Evolutionary conservation across 2,329 filamentous ascomycete species (phyloP).

Genomic region (Rosellinia necatrix): DNA sequence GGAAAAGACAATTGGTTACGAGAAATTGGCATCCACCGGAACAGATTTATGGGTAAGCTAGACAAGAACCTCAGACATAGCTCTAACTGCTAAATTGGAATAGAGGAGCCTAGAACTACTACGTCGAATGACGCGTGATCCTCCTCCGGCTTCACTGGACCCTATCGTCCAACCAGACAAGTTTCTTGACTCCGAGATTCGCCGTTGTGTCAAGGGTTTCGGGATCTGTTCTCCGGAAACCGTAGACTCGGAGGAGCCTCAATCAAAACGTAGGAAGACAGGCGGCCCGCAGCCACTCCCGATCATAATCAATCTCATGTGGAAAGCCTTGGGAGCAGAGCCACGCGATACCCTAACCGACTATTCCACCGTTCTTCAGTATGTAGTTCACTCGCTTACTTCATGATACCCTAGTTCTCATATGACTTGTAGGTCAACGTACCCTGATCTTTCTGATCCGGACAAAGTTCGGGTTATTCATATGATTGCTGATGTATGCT

Average conservation of each 20-base stretch:
- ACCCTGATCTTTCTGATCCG: conserved; percentile 52
- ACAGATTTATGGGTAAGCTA: conserved; percentile 50
- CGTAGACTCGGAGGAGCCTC: conserved; percentile 31
- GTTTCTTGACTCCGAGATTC: conserved; percentile 37
- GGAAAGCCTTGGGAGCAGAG: conserved; percentile 39
- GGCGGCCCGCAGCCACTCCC: conserved; percentile 30
- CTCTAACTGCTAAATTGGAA: conserved; percentile 28
- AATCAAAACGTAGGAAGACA: conserved; percentile 42
- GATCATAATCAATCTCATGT: conserved; percentile 32
- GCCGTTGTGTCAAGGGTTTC: conserved; percentile 32
- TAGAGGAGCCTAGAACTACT: conserved; percentile 42
- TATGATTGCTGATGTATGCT: conserved; percentile 61
- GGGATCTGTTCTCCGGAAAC: conserved; percentile 18
- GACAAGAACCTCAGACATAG: conserved; percentile 16
- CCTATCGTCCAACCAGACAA: conserved; percentile 27
- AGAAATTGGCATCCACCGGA: conserved; percentile 39
- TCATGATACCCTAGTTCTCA: conserved; percentile 12
- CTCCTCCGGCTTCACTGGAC: conserved; percentile 29
- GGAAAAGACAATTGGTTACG: conserved; percentile 43
- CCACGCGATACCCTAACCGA: conserved; percentile 35
- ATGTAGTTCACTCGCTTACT: conserved; percentile 38
- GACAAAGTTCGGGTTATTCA: conserved; percentile 59
- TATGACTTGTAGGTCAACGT: conserved; percentile 46
- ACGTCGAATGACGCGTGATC: conserved; percentile 31
- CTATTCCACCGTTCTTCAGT: conserved; percentile 51